Evolutionary conservation across 495 filamentous ascomycete genomes (phyloP).

Genomic region (Annulohypoxylon maeteangense): DNA sequence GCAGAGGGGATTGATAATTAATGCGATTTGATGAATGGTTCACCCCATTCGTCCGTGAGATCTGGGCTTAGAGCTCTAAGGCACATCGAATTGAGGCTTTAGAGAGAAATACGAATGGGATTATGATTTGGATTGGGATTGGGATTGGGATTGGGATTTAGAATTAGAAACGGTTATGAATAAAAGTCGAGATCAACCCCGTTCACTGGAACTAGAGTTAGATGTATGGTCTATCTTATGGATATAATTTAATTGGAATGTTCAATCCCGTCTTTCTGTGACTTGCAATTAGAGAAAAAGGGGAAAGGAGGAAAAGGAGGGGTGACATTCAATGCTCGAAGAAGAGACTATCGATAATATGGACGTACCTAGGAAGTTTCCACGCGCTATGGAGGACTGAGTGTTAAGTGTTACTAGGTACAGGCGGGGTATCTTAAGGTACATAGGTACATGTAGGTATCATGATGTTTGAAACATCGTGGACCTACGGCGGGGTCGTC

Average conservation of each 20-base stretch:
- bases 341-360: constrained; percentile 33
- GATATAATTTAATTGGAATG: constrained; percentile 7
- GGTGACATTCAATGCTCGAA: constrained; percentile 1
- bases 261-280: neutral
- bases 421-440: constrained; percentile 28
- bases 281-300: neutral
- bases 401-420: too few relatives aligned
- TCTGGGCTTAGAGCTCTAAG: neutral
- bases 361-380: neutral
- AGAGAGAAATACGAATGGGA: neutral
- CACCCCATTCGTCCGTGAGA: constrained; percentile 17
- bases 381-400: neutral
- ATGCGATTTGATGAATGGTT: neutral
- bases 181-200: neutral
- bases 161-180: neutral
- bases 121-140: neutral
- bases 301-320: constrained; percentile 4
- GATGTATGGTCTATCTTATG: neutral
- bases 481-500: constrained; percentile 25
- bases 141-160: neutral
- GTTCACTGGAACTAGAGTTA: neutral
- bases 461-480: constrained; percentile 13
- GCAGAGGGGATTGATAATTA: constrained; percentile 9
- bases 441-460: neutral
- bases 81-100: neutral